Conservation (phyloP, 805 yeast genomes). For the Pichia paraexigua region DNA sequence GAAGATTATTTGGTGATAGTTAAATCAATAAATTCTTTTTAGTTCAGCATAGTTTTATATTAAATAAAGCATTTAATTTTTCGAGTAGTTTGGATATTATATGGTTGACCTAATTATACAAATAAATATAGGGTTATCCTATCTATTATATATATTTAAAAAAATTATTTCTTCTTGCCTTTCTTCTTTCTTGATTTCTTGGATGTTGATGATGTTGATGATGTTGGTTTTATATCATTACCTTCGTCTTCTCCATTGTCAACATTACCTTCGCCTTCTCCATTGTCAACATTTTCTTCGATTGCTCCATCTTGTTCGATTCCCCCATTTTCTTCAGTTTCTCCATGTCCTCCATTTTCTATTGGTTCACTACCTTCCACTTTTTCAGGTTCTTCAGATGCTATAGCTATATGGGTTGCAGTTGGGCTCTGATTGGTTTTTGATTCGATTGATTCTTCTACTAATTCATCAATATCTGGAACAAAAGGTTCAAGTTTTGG, state of each 20-base stretch:
- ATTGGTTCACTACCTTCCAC: slow-evolving; percentile 17
- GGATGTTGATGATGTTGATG: not conserved
- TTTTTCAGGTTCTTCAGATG: no score
- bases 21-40: not conserved
- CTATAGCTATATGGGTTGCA: not conserved
- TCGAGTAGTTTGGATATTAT: not conserved
- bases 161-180: not conserved
- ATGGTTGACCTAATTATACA: not conserved
- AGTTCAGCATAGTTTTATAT: not conserved
- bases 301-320: slow-evolving; percentile 1
- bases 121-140: not conserved
- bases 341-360: slow-evolving; percentile 24
- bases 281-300: slow-evolving; percentile 9
- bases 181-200: not conserved
- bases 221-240: slow-evolving; percentile 11
- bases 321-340: not conserved
- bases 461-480: not conserved
- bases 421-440: not conserved
- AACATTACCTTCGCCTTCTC: slow-evolving; percentile 2
- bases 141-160: not conserved
- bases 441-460: not conserved
- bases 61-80: not conserved
- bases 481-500: not conserved
- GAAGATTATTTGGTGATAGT: slow-evolving; percentile 85
- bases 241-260: slow-evolving; percentile 28